Base-by-base conservation (phyloP, 805 yeast genomes). In the Candida fluviatilis region DNA sequence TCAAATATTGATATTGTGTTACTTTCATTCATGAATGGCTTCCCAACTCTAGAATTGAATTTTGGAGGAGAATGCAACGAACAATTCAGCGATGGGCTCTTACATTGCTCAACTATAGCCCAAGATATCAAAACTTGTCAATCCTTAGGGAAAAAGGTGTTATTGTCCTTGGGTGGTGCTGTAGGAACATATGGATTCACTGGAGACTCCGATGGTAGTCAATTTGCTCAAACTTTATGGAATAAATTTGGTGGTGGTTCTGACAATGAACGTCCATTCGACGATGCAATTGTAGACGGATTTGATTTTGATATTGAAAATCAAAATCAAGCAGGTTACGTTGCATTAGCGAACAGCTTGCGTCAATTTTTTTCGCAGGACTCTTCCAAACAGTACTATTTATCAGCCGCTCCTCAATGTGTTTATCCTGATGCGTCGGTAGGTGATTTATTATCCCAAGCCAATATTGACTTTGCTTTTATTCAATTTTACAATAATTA, bases 331-430 rank as follows among this genome's bases (percentile, higher is more conserved):
- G 43, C 43, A 6, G 64, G 62, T 13, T 50, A 48, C 35, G 54
- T 48, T 26, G 60, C 61, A 7, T 47, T 58, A 36, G 65, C 64
- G 34, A 49, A 49, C 7, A 61, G 67, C 31, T 45, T 57, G 17
- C 42, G 52, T 36, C 18, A 31, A 13, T 39, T 41, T 12, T 57
- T 50, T 33, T 32, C 40, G 5, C 19, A 31, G 0, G 55, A 52
- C 36, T 13, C 52, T 7, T 69, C 83, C 33, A 84, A 80, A 60
- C 51, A 60, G 17, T 85, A 81, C 65, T 85, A 82, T 58, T 63
- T 88, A 29, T 79, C 95, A 35, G 95, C 95, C 46, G 91, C 96
- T 45, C 96, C 96, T 14, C 96, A 88, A 66, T 89, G 96, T 66
- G 82, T 79, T 15, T 84, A 82, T 57, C 95, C 96, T 12, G 96